These are phyloP conservation scores for Starmerella stellata DNA, from an alignment of 805 yeast species.

Conservation along the genomic window DNA sequence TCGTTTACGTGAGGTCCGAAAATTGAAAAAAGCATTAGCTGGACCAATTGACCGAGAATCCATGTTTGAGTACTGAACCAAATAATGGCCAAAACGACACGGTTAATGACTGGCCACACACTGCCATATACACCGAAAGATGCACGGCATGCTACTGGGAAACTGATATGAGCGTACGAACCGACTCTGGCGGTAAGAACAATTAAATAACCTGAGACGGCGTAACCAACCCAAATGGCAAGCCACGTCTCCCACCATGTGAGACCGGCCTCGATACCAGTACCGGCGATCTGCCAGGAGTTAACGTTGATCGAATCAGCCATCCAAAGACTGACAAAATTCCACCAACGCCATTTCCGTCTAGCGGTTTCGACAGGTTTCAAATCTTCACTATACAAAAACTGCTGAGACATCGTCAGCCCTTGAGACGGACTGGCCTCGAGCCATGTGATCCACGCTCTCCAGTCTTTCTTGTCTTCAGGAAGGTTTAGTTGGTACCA, in stretches of 20 bases:
- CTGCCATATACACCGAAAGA: slow-evolving; percentile 79
- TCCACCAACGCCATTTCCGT: slow-evolving; percentile 74
- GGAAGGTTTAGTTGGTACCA: slow-evolving; percentile 3
- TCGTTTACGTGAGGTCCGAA: slow-evolving; percentile 27
- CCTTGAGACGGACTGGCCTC: slow-evolving; percentile 24
- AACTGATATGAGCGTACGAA: slow-evolving; percentile 59
- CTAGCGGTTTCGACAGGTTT: slow-evolving; percentile 32
- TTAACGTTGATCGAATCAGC: slow-evolving; percentile 81
- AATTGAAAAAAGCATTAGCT: slow-evolving; percentile 56
- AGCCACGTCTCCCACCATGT: slow-evolving; percentile 89
- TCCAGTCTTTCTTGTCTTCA: slow-evolving; percentile 4
- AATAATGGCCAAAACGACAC: slow-evolving; percentile 71
- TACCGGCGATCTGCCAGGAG: slow-evolving; percentile 81
- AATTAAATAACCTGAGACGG: slow-evolving; percentile 50
- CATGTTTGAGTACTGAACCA: slow-evolving; percentile 83
- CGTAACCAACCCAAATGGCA: slow-evolving; percentile 73
- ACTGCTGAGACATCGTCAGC: slow-evolving; percentile 41
- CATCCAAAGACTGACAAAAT: slow-evolving; percentile 65
- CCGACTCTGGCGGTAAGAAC: slow-evolving; percentile 62
- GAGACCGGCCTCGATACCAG: slow-evolving; percentile 60
- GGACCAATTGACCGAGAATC: slow-evolving; percentile 69
- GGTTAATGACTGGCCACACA: slow-evolving; percentile 70
- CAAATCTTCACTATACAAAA: slow-evolving; percentile 55
- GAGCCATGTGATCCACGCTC: slow-evolving; percentile 10
- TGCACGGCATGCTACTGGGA: slow-evolving; percentile 66